Evolutionary conservation across 108 stramenopile species (phyloP).

Genomic region (Parietichytrium sp.): DNA sequence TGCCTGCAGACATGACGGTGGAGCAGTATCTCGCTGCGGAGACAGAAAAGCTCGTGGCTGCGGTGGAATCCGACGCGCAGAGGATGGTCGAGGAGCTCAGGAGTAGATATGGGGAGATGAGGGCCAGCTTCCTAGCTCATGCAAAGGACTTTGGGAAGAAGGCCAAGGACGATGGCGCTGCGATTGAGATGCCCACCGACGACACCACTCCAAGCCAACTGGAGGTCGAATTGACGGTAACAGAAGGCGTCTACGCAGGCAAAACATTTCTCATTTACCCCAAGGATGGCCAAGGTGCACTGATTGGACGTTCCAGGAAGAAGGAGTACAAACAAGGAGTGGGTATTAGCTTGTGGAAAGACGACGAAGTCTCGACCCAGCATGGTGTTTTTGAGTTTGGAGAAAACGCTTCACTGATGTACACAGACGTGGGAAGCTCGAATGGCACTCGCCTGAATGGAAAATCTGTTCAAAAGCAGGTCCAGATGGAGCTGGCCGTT

Average conservation of each 20-base stretch:
- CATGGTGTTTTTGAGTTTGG: slow-evolving; percentile 8
- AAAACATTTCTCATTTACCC: neutral
- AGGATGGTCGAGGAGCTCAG: neutral
- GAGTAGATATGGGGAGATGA: neutral
- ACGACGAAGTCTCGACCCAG: neutral
- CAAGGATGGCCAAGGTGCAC: neutral
- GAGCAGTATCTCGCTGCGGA: neutral
- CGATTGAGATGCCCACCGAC: neutral
- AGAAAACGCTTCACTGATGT: neutral
- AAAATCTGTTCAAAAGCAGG: neutral
- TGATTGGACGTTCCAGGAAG: slow-evolving; percentile 4
- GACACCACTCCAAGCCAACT: neutral
- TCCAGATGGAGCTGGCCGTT: neutral
- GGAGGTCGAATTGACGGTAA: neutral
- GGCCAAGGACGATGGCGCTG: neutral
- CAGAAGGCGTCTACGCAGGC: neutral
- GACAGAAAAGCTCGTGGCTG: neutral
- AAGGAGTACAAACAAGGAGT: neutral
- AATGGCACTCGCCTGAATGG: neutral
- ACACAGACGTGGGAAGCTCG: neutral
- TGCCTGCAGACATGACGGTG: slow-evolving; percentile 18
- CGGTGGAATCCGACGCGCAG: neutral
- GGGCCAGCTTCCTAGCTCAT: neutral
- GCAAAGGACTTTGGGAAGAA: no score
- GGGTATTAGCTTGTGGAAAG: neutral